Percentiles rank a stretch among this genome's conserved stretches.
Conservation (phyloP, 2,329 filamentous ascomycete genomes). For the Aspergillus tubingensis region DNA sequence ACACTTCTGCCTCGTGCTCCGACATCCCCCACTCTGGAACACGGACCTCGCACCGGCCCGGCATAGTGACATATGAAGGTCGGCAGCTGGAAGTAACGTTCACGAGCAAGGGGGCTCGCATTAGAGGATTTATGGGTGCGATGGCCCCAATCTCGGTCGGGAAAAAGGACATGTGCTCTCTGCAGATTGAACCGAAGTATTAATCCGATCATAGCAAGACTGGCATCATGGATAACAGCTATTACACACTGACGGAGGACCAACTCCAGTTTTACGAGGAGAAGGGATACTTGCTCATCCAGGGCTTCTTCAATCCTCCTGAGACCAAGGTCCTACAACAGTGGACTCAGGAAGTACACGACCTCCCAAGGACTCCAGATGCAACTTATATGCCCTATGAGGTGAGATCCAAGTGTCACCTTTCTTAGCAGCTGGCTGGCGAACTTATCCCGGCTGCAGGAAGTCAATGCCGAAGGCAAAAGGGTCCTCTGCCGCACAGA, state of each 20-base stretch:
- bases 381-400: conserved; percentile 40
- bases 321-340: conserved; percentile 26
- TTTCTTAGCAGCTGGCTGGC: neutral
- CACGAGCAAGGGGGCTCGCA: neutral
- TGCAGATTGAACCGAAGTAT: neutral
- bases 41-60: neutral
- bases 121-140: conserved; percentile 6
- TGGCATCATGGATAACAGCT: conserved; percentile 23
- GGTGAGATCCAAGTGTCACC: conserved; percentile 6
- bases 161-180: conserved; percentile 5
- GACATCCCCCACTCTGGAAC: conserved; percentile 5
- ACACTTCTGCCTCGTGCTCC: neutral
- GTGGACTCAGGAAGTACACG: conserved; percentile 41
- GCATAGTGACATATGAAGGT: neutral
- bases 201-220: neutral
- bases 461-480: conserved; percentile 35
- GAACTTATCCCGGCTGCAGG: conserved; percentile 9
- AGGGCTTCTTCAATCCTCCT: conserved; percentile 21
- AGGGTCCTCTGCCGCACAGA: conserved; percentile 37
- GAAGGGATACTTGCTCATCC: conserved; percentile 33
- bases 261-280: conserved; percentile 31
- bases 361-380: conserved; percentile 33
- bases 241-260: conserved; percentile 22
- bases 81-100: neutral
- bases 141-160: neutral